Conservation (phyloP, 805 yeast species). For the Middelhovenomyces tepae region DNA sequence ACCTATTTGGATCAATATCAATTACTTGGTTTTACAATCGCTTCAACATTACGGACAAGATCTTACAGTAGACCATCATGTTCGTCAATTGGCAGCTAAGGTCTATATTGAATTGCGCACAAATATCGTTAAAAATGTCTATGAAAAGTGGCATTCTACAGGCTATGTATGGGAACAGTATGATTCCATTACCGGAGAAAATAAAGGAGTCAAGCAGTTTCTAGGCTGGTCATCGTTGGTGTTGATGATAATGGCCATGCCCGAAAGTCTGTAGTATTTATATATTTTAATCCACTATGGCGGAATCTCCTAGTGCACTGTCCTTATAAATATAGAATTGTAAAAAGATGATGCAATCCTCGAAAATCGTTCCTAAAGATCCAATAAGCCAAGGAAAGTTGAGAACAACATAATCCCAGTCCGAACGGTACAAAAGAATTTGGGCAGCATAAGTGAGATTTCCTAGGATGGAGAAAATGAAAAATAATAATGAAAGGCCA, state of each 20-base stretch:
- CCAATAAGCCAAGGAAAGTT: conserved; percentile 75
- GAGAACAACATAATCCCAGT: conserved; percentile 47
- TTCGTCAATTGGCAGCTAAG: conserved; percentile 33
- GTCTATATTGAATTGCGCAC: conserved; percentile 52
- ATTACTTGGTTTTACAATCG: conserved; percentile 70
- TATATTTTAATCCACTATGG: too few species aligned
- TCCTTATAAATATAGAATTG: conserved; percentile 55
- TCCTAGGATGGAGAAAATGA: conserved; percentile 65
- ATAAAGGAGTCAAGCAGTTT: conserved; percentile 80
- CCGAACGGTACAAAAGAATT: conserved; percentile 57
- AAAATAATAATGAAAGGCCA: conserved; percentile 79
- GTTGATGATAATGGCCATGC: conserved; percentile 76
- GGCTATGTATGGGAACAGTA: conserved; percentile 92
- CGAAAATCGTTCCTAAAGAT: conserved; percentile 65
- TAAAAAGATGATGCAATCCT: conserved; percentile 54
- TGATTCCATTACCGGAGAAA: conserved; percentile 63
- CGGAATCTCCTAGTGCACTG: conserved; percentile 8
- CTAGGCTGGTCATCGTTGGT: conserved; percentile 91
- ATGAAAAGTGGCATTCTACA: conserved; percentile 58
- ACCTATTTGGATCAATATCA: conserved; percentile 86
- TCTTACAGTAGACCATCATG: conserved; percentile 27
- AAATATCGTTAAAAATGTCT: conserved; percentile 62
- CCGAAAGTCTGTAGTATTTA: conserved; percentile 31
- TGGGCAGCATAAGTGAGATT: conserved; percentile 69
- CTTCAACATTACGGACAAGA: conserved; percentile 43